Base-by-base conservation (phyloP, 352 stramenopile genomes). In the Globisporangium mamillatum region DNA sequence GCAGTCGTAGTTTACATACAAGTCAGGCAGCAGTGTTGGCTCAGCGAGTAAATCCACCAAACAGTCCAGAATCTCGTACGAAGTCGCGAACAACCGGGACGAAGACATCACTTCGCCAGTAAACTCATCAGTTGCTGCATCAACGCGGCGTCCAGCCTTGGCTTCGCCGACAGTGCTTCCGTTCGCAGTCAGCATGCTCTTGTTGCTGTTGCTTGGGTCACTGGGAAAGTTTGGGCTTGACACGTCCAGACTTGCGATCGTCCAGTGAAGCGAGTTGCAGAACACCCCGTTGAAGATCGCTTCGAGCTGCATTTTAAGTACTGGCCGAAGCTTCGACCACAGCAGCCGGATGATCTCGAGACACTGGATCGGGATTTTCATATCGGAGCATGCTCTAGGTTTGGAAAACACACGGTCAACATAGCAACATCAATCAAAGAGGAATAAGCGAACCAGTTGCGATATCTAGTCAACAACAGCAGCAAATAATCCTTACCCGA, bases 1-100 rank as follows among this genome's bases (percentile, higher is more conserved):
- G 71, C 97, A 99, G 78, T 99, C 98, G 78, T 99, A 99, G 73
- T 99, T 99, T 36, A 98, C 89, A 71, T 99, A 99, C 12, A 99
- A 70, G 74, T 99, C 97, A 4, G 97, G 88, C 61, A 99, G 90
- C 1, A 99, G 72, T 9, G 89, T 93, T 38, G 96, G 86, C 76
- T 99, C 97, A 12, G 94, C 79, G 52, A 98, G 97, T 58, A 99
- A 95, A 66, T 99, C 97, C 7, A 99, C 83, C 5, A 99, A 78
- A 36, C 84, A 98, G 74, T 99, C 80, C 14, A 92, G 64, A 50
- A 95, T 82, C 71, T 95, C 88, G 66, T 90, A 84, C 7, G 86
- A 92, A 18, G 86, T 76, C 8, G 71, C 75, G 59, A 85, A 91
- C 22, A 94, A 61, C 32, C 79, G 86, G n/a, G 68, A 64, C 34